Evolutionary conservation across 129 eudicot genomes (phyloP), one percentile per base, ranked within the genome.

Genomic region (Mikania micrantha): DNA sequence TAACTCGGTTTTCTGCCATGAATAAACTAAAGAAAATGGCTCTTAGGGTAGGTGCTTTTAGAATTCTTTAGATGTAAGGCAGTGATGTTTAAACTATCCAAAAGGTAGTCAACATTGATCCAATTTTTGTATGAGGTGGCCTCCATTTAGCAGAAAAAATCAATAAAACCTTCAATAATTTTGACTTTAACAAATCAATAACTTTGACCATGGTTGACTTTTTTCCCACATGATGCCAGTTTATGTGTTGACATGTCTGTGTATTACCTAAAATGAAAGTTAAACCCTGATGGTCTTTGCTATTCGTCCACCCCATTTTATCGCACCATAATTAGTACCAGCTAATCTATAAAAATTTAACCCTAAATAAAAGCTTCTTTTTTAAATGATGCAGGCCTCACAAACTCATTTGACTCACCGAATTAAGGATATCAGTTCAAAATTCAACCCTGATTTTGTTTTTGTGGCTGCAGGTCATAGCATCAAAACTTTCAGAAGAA

Each of bases 11-110:
- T 71, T 87, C 91, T 59, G 87, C 95, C 54, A 90, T 84, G 95
- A 77, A 84, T 52, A 90, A 90, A 73, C 79, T 90, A 41, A 87
- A 87, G 84, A 90, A 87, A 82, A 87, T 90, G 84, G 87, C 92
- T 64, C 74, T 90, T 20, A 82, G 91, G 79, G 97, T 90, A 82
- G 32, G 84, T 67, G 61, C n/a, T 67, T 67, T 34, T 36, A 31
- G 4, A 17, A 27, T 9, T 40, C 8, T 27, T 44, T 28, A 56
- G 36, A 56, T 25, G 61, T 19, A 48, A 48, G 56, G 20, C 16
- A 42, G 5, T 42, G 19, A 42, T 15, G 50, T n/a, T 44, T 44
- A 15, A n/a, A n/a, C 3, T n/a, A 44, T 44, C 56, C 56, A 49
- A 49, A 49, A 49, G 27, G 56, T 25, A 8, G 27, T 21, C 19